Percentiles rank a stretch among this genome's conserved stretches.
Evolutionary conservation across 495 filamentous ascomycete species (phyloP).

Genomic region (Tuber magnatum): DNA sequence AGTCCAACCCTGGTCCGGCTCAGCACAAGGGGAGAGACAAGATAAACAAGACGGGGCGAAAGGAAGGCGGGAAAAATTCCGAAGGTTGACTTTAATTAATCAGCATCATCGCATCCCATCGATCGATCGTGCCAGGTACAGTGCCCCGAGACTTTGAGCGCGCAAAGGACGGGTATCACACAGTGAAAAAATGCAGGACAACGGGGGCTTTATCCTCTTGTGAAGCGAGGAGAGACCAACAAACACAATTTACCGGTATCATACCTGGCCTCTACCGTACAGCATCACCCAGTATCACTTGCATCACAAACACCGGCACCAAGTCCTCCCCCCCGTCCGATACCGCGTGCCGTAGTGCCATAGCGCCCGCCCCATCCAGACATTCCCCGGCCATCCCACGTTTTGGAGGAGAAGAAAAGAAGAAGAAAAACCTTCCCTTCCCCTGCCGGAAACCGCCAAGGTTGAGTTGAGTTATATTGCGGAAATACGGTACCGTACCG

Average conservation of each 20-base stretch:
- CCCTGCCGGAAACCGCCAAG: not conserved
- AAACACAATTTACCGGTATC: not conserved
- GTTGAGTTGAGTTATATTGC: not conserved
- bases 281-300: not conserved
- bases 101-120: not conserved
- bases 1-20: not conserved
- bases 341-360: not conserved
- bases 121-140: not conserved
- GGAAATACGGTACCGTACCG: not conserved
- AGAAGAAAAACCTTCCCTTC: not conserved
- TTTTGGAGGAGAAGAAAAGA: not conserved
- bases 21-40: not conserved
- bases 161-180: not conserved
- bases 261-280: not conserved
- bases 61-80: not conserved
- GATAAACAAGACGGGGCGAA: not conserved
- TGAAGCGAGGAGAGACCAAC: conserved; percentile 1
- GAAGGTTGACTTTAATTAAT: not conserved
- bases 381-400: not conserved
- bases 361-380: not conserved
- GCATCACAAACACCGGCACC: not conserved
- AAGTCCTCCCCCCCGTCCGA: not conserved
- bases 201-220: not conserved
- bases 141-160: not conserved
- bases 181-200: not conserved